These are phyloP conservation scores for Penicillium expansum DNA, from an alignment of 2,329 filamentous ascomycete genomes.

Conservation along the genomic window DNA sequence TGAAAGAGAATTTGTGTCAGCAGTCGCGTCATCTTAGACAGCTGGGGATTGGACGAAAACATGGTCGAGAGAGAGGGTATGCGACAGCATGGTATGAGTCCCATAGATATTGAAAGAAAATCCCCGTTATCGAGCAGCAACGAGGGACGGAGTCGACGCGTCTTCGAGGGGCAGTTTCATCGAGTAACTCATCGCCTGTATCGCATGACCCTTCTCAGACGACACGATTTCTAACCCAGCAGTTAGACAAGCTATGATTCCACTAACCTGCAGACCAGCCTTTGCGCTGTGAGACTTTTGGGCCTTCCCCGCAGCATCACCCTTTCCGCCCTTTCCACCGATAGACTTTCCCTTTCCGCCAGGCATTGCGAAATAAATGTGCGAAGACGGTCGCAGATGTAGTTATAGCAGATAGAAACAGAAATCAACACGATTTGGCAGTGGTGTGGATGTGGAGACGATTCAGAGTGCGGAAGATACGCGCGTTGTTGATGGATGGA, in stretches of 20 bases:
- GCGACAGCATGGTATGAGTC: slow-evolving; percentile 8
- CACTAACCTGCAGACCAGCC: slow-evolving; percentile 87
- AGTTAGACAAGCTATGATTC: not conserved
- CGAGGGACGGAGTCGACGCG: slow-evolving; percentile 20
- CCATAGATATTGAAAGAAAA: slow-evolving; percentile 3
- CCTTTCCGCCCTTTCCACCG: slow-evolving; percentile 87
- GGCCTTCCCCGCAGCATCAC: slow-evolving; percentile 78
- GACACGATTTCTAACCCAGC: not conserved
- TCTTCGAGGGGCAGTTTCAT: slow-evolving; percentile 12
- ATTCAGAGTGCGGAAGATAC: slow-evolving; percentile 29
- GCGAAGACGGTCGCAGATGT: slow-evolving; percentile 24
- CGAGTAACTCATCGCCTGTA: slow-evolving; percentile 6
- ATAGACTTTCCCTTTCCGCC: slow-evolving; percentile 93
- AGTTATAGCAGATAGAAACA: slow-evolving; percentile 28
- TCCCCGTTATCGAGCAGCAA: slow-evolving; percentile 9
- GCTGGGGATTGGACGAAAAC: not conserved
- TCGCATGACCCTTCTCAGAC: slow-evolving; percentile 7
- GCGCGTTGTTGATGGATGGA: slow-evolving; percentile 47
- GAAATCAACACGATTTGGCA: slow-evolving; percentile 20
- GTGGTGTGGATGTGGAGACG: slow-evolving; percentile 30
- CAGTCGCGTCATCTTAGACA: slow-evolving; percentile 14
- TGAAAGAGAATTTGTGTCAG: slow-evolving; percentile 22
- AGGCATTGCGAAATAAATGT: slow-evolving; percentile 55
- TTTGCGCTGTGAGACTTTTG: slow-evolving; percentile 92
- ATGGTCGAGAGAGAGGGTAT: slow-evolving; percentile 2